Percentiles rank a stretch among this genome's conserved stretches.
These are phyloP conservation scores for Botryotinia globosa DNA, from an alignment of 2,329 filamentous ascomycete genomes.

Conservation along the genomic window DNA sequence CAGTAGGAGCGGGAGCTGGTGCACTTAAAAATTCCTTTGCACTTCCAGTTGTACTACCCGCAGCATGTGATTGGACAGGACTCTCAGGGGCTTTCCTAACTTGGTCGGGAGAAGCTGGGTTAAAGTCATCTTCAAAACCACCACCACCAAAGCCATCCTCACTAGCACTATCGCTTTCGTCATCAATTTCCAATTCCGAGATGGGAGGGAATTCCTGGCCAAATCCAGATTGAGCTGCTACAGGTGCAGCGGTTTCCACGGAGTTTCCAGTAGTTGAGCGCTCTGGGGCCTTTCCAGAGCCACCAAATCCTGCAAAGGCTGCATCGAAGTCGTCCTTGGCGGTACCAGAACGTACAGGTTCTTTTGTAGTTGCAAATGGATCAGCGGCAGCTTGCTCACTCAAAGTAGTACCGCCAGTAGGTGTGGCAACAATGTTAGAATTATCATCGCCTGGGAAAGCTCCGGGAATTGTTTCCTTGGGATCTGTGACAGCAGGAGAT, in stretches of 20 bases:
- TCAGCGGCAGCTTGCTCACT: slow-evolving; percentile 49
- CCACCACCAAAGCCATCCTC: slow-evolving; percentile 55
- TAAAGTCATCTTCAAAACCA: slow-evolving; percentile 93
- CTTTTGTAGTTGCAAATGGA: slow-evolving; percentile 56
- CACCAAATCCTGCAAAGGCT: slow-evolving; percentile 73
- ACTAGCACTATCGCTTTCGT: slow-evolving; percentile 78
- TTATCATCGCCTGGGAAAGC: slow-evolving; percentile 50
- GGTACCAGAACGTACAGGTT: slow-evolving; percentile 43
- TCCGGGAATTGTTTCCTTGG: slow-evolving; percentile 47
- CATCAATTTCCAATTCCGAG: slow-evolving; percentile 75
- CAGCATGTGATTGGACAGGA: slow-evolving; percentile 25
- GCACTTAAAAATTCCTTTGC: slow-evolving; percentile 35
- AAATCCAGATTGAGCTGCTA: slow-evolving; percentile 52
- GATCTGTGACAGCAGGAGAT: slow-evolving; percentile 32
- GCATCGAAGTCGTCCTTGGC: slow-evolving; percentile 80
- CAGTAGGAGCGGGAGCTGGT: slow-evolving; percentile 35
- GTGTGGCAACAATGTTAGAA: slow-evolving; percentile 47
- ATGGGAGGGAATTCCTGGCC: slow-evolving; percentile 90
- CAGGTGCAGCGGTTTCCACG: slow-evolving; percentile 40
- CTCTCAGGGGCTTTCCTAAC: slow-evolving; percentile 31
- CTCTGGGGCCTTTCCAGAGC: slow-evolving; percentile 49
- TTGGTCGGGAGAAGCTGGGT: slow-evolving; percentile 50
- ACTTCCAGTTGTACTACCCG: slow-evolving; percentile 34
- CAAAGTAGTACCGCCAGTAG: slow-evolving; percentile 47
- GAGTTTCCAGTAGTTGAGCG: slow-evolving; percentile 44